Evolutionary conservation across 2,329 filamentous ascomycete genomes (phyloP), one percentile per base, ranked within the genome.

Genomic region (Phaeoacremonium minimum): DNA sequence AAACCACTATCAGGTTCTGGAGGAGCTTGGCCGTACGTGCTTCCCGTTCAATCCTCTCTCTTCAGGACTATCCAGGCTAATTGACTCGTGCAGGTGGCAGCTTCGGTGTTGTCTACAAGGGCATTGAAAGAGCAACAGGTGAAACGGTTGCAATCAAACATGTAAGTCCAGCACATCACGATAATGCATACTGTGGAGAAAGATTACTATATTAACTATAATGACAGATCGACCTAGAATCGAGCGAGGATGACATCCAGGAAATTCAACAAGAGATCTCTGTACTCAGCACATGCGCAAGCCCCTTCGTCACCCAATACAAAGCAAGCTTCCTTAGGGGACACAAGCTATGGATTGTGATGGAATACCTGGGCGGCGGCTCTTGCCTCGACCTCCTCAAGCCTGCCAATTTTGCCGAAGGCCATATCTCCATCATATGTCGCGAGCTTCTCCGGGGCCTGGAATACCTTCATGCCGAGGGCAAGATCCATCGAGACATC

Each of bases 241-340:
- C 91, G 40, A 97, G 89, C 69, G 91, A 95, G 62, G 93, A 98
- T 66, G 93, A 98, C 58, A 95, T 98, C 41, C 85, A 90, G 61
- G 93, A 98, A 58, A 97, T 98, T 40, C 91, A 98, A 53, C 89
- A 95, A 56, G 93, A 98, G 59, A 97, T 98, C 49, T 85, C 88
- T 4, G 85, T 98, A 20, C 73, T 98, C 43, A 93, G 90, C 63
- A 96, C 93, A 36, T 98, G 93, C 68, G 85, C 86, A 48, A 96
- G 90, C 58, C 85, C 86, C 32, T 94, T 85, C 61, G 89, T 98
- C 49, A 97, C 93, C 13, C 87, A 95, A 58, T 98, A 98, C 73
- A 94, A 90, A 60, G 86, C 87, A 15, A 96, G 90, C 56, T 98
- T 97, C 60, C 76, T 97, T n/a, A 81, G 87, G 49, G 93, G 93